Evolutionary conservation across 441 rosid genomes (phyloP).

Genomic region (Flueggea neowawraea): DNA sequence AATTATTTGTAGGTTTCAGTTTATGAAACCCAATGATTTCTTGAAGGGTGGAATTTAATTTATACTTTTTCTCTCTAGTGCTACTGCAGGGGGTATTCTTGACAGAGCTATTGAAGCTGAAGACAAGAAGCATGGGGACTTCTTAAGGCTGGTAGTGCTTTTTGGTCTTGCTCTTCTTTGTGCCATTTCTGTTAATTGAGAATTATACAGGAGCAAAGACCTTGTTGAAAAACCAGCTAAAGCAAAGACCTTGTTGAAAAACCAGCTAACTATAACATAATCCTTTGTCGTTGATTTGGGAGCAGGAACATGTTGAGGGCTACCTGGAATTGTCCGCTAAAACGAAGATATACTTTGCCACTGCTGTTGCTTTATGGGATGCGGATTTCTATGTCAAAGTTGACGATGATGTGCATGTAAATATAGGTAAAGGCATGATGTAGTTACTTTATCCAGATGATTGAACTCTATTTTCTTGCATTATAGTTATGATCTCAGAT

Average conservation of each 20-base stretch:
- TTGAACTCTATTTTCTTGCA: neutral
- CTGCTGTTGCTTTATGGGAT: slow-evolving; percentile 14
- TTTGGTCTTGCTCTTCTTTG: neutral
- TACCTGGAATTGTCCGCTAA: slow-evolving; percentile 12
- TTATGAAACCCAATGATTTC: neutral
- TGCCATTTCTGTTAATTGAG: neutral
- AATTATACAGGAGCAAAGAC: too few species aligned
- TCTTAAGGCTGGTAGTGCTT: slow-evolving; percentile 6
- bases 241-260: neutral
- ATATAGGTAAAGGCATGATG: slow-evolving; percentile 4
- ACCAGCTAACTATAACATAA: neutral
- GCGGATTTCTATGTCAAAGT: slow-evolving; percentile 14
- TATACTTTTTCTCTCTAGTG: slow-evolving; percentile 3
- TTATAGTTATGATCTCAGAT: too few species aligned
- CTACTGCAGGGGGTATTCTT: slow-evolving; percentile 10
- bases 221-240: neutral
- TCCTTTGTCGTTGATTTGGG: neutral
- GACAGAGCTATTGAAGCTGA: slow-evolving; percentile 13
- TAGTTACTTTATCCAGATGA: neutral
- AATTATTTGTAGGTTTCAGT: neutral
- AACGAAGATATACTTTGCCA: slow-evolving; percentile 10
- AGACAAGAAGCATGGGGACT: slow-evolving; percentile 13
- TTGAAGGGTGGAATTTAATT: neutral
- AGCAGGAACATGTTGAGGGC: slow-evolving; percentile 13
- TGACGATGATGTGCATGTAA: slow-evolving; percentile 11